Percentiles rank a stretch among this genome's conserved stretches.
These are phyloP conservation scores for Stentor roeselii DNA, from an alignment of 73 alveolate species.

Conservation along the genomic window DNA sequence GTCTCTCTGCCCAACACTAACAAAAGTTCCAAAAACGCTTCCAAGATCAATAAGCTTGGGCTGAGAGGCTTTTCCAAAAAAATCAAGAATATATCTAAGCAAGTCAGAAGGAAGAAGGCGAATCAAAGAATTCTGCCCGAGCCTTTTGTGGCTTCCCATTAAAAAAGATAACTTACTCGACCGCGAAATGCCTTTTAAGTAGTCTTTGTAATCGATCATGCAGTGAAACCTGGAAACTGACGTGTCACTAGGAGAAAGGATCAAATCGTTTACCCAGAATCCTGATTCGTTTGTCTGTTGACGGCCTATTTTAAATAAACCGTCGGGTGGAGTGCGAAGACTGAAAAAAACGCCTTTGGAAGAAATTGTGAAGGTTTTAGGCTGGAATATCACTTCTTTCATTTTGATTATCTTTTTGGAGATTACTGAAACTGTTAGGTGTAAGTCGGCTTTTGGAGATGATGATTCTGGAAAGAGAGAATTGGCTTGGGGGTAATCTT, in stretches of 20 bases:
- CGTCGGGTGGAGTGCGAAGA: neutral
- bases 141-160: constrained; percentile 54
- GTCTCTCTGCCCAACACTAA: constrained; percentile 32
- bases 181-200: constrained; percentile 39
- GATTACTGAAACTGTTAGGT: neutral
- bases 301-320: constrained; percentile 53
- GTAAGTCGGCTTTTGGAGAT: too few relatives aligned
- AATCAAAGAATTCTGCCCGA: constrained; percentile 41
- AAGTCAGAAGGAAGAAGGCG: constrained; percentile 46
- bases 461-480: too few relatives aligned
- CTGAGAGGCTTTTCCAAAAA: constrained; percentile 43
- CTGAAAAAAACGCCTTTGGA: neutral
- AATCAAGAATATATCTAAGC: constrained; percentile 47
- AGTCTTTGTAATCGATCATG: constrained; percentile 44
- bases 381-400: neutral
- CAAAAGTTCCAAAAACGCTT: constrained; percentile 71
- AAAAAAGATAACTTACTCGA: constrained; percentile 40
- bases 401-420: neutral
- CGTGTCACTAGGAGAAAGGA: constrained; percentile 65
- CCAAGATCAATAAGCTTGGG: constrained; percentile 59
- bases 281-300: constrained; percentile 64
- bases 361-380: neutral
- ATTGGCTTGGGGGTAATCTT: too few relatives aligned
- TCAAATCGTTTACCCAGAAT: constrained; percentile 69
- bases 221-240: constrained; percentile 65